Conservation (phyloP, 2,329 filamentous ascomycete species). For the Cephalotrichum gorgonifer region DNA sequence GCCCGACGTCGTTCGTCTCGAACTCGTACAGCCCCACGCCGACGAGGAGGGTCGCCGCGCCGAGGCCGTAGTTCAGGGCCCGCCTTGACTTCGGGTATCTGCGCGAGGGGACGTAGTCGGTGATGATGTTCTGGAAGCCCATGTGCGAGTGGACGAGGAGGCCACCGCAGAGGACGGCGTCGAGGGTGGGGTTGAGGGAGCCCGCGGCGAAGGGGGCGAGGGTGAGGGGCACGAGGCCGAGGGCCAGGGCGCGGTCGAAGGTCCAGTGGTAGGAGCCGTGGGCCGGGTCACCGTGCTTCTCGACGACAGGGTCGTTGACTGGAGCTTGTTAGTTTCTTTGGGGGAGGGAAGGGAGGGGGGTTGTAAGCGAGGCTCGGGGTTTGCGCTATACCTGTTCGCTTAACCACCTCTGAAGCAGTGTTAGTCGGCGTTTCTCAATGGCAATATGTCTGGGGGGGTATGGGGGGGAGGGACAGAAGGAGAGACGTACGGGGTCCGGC, state of each 20-base stretch:
- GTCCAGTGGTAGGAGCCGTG: conserved; percentile 99
- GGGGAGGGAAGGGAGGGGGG: too few species aligned
- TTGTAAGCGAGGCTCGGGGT: conserved; percentile 1
- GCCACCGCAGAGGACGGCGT: conserved; percentile 73
- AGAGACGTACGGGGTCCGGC: conserved; percentile 67
- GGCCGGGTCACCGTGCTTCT: conserved; percentile 61
- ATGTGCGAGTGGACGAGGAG: conserved; percentile 91
- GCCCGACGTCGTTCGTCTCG: conserved; percentile 94
- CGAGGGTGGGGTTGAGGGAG: conserved; percentile 78
- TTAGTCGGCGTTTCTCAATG: neutral
- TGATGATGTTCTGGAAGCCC: conserved; percentile 82
- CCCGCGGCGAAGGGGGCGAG: conserved; percentile 87
- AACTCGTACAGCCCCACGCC: conserved; percentile 94
- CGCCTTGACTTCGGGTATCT: conserved; percentile 59
- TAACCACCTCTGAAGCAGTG: conserved; percentile 50
- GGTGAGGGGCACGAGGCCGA: conserved; percentile 73
- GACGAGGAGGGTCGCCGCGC: conserved; percentile 66
- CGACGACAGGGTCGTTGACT: conserved; percentile 79
- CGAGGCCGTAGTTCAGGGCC: conserved; percentile 67
- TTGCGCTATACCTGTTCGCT: conserved; percentile 56
- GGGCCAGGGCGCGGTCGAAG: conserved; percentile 79
- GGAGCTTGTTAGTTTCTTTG: conserved; percentile 3
- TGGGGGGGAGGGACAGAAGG: neutral
- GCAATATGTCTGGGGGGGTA: neutral
- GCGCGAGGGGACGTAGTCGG: conserved; percentile 78